Conservation (phyloP, 2,329 filamentous ascomycete genomes). For the Apiospora koreana region DNA sequence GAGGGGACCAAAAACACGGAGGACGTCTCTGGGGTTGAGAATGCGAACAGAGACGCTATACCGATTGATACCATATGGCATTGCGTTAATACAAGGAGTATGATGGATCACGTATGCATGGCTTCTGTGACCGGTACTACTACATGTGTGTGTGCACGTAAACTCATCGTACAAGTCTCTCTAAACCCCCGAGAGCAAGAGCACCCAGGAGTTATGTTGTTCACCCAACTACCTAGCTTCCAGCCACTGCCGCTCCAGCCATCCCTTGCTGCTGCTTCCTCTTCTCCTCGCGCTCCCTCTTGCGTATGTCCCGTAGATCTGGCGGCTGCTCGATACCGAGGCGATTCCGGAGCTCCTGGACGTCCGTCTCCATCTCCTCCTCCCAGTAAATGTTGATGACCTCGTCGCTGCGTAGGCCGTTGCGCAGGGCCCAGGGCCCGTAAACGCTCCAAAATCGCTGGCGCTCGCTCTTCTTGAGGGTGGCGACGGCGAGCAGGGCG, state of each 20-base stretch:
- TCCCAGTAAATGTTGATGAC: conserved; percentile 99
- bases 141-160: conserved; percentile 13
- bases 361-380: conserved; percentile 83
- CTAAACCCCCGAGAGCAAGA: neutral
- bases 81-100: conserved; percentile 24
- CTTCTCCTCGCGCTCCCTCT: conserved; percentile 67
- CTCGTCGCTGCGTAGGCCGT: conserved; percentile 75
- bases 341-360: conserved; percentile 70
- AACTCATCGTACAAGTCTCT: conserved; percentile 5
- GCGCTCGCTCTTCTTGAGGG: conserved; percentile 80
- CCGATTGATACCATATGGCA: conserved; percentile 8
- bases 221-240: neutral
- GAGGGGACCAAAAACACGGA: neutral
- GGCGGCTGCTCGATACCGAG: conserved; percentile 87
- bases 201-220: neutral
- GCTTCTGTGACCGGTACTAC: conserved; percentile 2
- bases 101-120: conserved; percentile 6
- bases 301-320: conserved; percentile 78
- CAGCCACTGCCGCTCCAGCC: neutral
- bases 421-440: conserved; percentile 86
- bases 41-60: conserved; percentile 18
- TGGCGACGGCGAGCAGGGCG: conserved; percentile 81
- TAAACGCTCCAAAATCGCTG: conserved; percentile 73
- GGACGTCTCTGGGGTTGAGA: conserved; percentile 1
- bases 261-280: conserved; percentile 55